These are phyloP conservation scores for Leucaena leucocephala DNA, from an alignment of 306 rosid genomes.

Conservation along the genomic window DNA sequence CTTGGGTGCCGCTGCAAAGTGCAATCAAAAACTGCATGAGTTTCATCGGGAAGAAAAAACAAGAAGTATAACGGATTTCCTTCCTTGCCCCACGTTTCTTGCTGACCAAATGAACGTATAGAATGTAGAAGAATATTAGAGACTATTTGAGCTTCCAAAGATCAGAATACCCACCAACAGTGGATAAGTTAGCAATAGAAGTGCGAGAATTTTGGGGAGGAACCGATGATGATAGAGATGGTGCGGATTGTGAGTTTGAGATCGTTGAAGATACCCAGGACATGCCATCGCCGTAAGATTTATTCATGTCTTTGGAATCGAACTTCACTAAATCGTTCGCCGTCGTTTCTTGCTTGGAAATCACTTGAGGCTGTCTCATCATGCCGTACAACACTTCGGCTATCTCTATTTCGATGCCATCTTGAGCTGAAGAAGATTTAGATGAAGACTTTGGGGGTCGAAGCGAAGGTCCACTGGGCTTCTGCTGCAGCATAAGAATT, in stretches of 20 bases:
- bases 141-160: conserved; percentile 13
- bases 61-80: neutral
- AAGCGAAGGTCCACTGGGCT: conserved; percentile 64
- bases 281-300: conserved; percentile 63
- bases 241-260: conserved; percentile 56
- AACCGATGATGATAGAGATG: conserved; percentile 38
- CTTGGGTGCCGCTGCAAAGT: conserved; percentile 69
- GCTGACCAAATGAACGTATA: conserved; percentile 28
- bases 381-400: conserved; percentile 92
- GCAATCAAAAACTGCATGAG: neutral
- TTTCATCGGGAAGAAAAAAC: neutral
- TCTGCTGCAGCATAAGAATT: conserved; percentile 34
- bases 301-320: conserved; percentile 58
- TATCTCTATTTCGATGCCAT: conserved; percentile 94
- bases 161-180: conserved; percentile 68
- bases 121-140: neutral
- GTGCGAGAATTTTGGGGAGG: conserved; percentile 67
- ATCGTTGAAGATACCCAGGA: conserved; percentile 82
- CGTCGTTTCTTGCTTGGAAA: conserved; percentile 72
- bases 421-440: conserved; percentile 65
- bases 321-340: conserved; percentile 65
- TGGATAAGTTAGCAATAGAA: conserved; percentile 53
- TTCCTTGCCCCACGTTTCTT: neutral
- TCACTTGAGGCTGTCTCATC: conserved; percentile 95
- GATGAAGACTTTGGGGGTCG: conserved; percentile 72